A percentile compares a stretch with the other conserved stretches of the same genome.
Evolutionary conservation across 768 basidiomycete species (phyloP).

Genomic region (Trametes maxima): DNA sequence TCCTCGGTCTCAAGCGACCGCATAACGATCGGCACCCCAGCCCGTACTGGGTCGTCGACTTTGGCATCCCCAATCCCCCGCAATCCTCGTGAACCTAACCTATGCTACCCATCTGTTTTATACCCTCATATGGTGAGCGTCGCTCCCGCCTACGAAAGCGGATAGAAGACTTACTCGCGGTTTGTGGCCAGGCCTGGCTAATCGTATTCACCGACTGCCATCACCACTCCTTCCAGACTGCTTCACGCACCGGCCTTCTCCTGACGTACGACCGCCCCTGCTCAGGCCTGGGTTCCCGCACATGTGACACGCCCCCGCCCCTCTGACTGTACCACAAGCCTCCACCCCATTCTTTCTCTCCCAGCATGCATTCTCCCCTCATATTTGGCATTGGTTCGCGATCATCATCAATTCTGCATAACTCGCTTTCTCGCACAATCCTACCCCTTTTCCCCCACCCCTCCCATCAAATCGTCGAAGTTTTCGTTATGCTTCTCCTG

Average conservation of each 20-base stretch:
- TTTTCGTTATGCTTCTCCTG: slow-evolving; percentile 14
- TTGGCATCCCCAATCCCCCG: background rate
- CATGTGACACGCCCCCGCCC: slow-evolving; percentile 12
- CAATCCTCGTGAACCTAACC: background rate
- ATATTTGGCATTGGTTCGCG: slow-evolving; percentile 2
- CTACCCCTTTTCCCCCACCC: no score
- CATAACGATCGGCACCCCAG: slow-evolving; percentile 1
- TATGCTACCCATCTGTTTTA: slow-evolving; percentile 12
- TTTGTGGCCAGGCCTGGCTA: slow-evolving; percentile 2
- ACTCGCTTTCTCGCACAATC: slow-evolving; percentile 1
- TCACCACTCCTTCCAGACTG: slow-evolving; percentile 5
- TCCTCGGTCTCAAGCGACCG: slow-evolving; percentile 28
- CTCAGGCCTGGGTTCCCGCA: slow-evolving; percentile 15
- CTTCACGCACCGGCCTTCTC: background rate
- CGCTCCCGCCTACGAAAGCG: background rate
- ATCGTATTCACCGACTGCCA: slow-evolving; percentile 1
- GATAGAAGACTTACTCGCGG: background rate
- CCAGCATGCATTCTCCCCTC: slow-evolving; percentile 8
- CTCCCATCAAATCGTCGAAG: slow-evolving; percentile 3
- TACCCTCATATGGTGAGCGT: slow-evolving; percentile 19
- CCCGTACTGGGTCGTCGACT: slow-evolving; percentile 12
- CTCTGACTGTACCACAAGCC: background rate
- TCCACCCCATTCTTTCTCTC: slow-evolving; percentile 5
- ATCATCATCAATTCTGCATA: slow-evolving; percentile 5
- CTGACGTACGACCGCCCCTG: slow-evolving; percentile 15